Conservation (phyloP, 441 rosid species). For the Breynia disticha region DNA sequence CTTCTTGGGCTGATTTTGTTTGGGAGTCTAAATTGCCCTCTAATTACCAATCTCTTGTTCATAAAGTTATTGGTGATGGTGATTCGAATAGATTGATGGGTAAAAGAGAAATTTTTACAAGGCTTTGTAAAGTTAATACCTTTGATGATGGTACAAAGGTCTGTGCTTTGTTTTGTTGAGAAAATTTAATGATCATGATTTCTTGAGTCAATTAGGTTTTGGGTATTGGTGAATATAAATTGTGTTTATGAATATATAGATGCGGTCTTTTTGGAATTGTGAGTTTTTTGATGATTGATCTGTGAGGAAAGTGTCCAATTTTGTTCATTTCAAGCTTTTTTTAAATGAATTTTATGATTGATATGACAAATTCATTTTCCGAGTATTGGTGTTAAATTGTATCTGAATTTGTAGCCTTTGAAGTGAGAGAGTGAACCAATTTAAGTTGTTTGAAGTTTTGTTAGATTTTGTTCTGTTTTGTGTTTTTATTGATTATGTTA, state of each 20-base stretch:
- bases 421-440: too few species aligned
- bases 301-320: too few species aligned
- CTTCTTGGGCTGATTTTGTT: constrained; percentile 79
- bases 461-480: background rate
- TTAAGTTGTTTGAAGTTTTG: background rate
- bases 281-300: too few species aligned
- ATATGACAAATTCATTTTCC: too few species aligned
- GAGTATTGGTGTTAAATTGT: background rate
- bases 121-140: constrained; percentile 43
- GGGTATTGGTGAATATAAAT: background rate
- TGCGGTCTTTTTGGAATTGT: too few species aligned
- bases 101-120: constrained; percentile 61
- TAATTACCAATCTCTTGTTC: constrained; percentile 35
- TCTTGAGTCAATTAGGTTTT: background rate
- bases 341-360: too few species aligned
- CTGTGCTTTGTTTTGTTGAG: background rate
- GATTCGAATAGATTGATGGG: constrained; percentile 34
- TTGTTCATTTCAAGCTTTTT: too few species aligned
- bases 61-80: constrained; percentile 33
- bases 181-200: too few species aligned
- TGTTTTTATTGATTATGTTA: constrained; percentile 5
- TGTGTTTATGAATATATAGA: too few species aligned
- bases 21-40: constrained; percentile 74
- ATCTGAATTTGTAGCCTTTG: background rate
- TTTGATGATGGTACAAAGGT: constrained; percentile 72